These are phyloP conservation scores for Suhomyces canberraensis DNA, from an alignment of 805 yeast species.

Conservation along the genomic window DNA sequence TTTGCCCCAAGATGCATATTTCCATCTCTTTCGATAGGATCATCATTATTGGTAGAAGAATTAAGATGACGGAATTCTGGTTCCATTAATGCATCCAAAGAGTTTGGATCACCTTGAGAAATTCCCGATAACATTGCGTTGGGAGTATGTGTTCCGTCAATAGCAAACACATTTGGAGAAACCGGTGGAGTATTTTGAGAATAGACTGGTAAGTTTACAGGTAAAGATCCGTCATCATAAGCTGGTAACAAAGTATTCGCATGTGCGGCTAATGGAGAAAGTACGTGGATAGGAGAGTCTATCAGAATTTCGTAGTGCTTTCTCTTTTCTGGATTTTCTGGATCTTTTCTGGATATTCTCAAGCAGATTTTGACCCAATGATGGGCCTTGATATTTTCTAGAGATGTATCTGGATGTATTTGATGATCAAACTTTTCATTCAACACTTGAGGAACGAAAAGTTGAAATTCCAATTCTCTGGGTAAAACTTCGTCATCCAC, in stretches of 20 bases:
- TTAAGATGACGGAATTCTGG: constrained; percentile 28
- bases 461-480: constrained; percentile 79
- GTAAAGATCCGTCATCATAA: constrained; percentile 38
- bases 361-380: constrained; percentile 95
- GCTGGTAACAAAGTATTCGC: constrained; percentile 77
- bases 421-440: constrained; percentile 45
- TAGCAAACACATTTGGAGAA: constrained; percentile 53
- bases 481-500: constrained; percentile 57
- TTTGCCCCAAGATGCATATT: constrained; percentile 43
- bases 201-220: constrained; percentile 20
- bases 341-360: constrained; percentile 67
- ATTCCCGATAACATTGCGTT: background rate
- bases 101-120: background rate
- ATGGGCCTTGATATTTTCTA: constrained; percentile 74
- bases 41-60: constrained; percentile 23
- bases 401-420: constrained; percentile 84
- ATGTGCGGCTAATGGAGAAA: constrained; percentile 75
- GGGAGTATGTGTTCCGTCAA: constrained; percentile 27
- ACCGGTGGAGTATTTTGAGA: constrained; percentile 42
- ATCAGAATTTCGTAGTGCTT: constrained; percentile 93
- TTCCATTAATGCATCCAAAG: constrained; percentile 18
- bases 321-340: constrained; percentile 52
- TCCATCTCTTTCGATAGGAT: constrained; percentile 34
- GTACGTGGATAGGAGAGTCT: constrained; percentile 87
- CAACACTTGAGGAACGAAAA: constrained; percentile 74